Evolutionary conservation across 1,139 yeast genomes (phyloP), one percentile per base, ranked within the genome.

Genomic region (Scheffersomyces titani): DNA sequence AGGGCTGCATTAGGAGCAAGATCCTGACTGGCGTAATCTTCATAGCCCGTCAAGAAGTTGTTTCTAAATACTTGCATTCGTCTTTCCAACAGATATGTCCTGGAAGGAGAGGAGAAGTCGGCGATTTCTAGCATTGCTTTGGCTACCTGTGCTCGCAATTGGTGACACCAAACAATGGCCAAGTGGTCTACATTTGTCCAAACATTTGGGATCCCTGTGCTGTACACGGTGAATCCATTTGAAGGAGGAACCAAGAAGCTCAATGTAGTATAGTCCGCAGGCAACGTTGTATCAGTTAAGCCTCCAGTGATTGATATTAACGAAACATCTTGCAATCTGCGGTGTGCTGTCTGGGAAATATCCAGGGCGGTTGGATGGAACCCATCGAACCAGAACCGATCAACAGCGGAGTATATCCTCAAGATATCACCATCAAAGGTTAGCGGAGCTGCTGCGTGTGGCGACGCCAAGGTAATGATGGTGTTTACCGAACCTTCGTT

Each of bases 111-210:
- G 0, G 63, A 60, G 36, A 70, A 69, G 65, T 90, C 89, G 2
- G 85, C 82, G 19, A 89, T 78, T 49, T 84, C 88, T 51, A 90
- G 73, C 40, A 96, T 68, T 0, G 86, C 74, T 51, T 78, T 76
- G 13, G 90, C 89, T 2, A 94, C 63, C 6, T 81, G 84, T 49
- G 81, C 78, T 55, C 99, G 81, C 48, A 92, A 74, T 69, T 94
- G 98, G 58, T 88, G 90, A 73, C 99, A 96, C 99, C 99, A 96
- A 0, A 93, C 97, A 54, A 96, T 88, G 0, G 99, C 98, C 63
- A 92, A 80, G 73, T 96, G 99, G 70, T 96, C 99, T 51, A 93
- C 86, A 0, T 98, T 90, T 0, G 97, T 88, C 97, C 98, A 94
- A 0, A 94, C 98, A 6, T 81, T 82, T 0, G 97, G 97, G 9